Base-by-base conservation (phyloP, 306 rosid species). In the Acacia crassicarpa region DNA sequence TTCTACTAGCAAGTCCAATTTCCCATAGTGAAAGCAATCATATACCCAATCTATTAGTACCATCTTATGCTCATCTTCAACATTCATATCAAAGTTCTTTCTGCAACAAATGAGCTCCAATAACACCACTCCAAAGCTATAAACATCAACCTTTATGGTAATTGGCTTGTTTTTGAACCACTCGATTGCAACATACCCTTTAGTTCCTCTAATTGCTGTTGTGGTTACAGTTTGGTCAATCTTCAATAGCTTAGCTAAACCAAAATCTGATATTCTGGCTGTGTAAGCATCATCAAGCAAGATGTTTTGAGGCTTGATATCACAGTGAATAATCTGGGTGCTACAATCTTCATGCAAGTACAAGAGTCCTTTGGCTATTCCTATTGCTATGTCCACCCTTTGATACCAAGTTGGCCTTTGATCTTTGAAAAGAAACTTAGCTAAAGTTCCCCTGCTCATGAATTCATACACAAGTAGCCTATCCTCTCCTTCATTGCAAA, bases 401-500 rank as follows among this genome's bases (percentile, higher is more conserved):
- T 58, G 65, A 23, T 58, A 23, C 65, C 65, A 58, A 11, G 5
- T n/a, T n/a, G 32, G 65, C 65, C 65, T 22, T 9, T 58, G 32
- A 4, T 10, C 6, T 8, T 58, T 8, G n/a, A 58, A 58, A 58
- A 58, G 32, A 4, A 58, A 58, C 8, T 2, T 9, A 3, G 65
- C 65, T 23, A 58, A 58, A 58, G 13, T 58, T 58, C 65, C 65
- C 4, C 3, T 22, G 1, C 65, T 22, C 65, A 58, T 58, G 32
- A 9, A 58, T 11, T 58, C 65, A 58, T 22, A 61, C 1, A 78
- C 81, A 19, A 78, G 63, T 6, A 78, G 17, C 51, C 76, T 69
- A 9, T 78, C 23, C 8, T 67, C 45, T 13, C 82, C 54, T 35
- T 78, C 82, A 35, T 67, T 49, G 48, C 82, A 78, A 5, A 49